phyloP scores from a whole-genome alignment of 441 rosid genomes.

The Kokia cookei region DNA sequence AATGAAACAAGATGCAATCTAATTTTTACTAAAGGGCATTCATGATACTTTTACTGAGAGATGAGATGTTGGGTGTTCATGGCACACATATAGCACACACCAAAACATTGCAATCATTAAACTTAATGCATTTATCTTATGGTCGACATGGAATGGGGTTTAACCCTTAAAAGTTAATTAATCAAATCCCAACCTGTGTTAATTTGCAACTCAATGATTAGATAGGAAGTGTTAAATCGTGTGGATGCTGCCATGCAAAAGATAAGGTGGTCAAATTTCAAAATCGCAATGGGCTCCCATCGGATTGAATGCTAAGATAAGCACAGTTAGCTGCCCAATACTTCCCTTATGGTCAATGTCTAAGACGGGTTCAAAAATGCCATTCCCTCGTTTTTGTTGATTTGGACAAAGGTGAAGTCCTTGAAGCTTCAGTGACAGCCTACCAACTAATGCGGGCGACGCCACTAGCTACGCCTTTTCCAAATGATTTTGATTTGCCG shows the following conservation, averaged over 20 bases:
- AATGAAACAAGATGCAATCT: neutral
- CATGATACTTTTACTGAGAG: neutral
- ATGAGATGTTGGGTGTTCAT: neutral
- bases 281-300: neutral
- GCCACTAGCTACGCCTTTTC: neutral
- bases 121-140: neutral
- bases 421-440: neutral
- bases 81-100: neutral
- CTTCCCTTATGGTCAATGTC: neutral
- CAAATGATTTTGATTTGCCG: neutral
- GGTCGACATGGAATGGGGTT: neutral
- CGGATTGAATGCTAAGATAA: neutral
- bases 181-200: neutral
- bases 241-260: neutral
- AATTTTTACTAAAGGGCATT: neutral
- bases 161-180: neutral
- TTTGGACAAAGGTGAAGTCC: neutral
- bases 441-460: neutral
- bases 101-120: neutral
- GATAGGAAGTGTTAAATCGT: neutral
- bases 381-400: neutral
- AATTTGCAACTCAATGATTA: neutral
- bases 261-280: neutral
- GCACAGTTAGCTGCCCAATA: neutral
- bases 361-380: neutral